Percentiles rank a stretch among this genome's conserved stretches.
phyloP scores from a whole-genome alignment of 331 rosid species.

The Pyrus hybrid region DNA sequence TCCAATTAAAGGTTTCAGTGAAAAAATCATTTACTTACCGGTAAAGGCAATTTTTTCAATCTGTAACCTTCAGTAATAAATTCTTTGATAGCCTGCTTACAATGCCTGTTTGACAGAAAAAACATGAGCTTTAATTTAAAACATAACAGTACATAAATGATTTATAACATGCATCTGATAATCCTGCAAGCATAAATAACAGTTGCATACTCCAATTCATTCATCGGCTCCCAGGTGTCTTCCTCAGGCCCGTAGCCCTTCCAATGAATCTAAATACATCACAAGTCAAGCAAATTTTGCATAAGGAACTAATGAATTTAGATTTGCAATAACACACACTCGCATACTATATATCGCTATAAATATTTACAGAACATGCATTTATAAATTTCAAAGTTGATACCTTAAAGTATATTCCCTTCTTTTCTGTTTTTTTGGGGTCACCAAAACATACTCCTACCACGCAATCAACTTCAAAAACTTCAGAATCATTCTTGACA shows the following conservation, averaged over 20 bases:
- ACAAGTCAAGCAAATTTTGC: neutral
- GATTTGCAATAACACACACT: neutral
- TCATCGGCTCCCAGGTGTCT: conserved; percentile 75
- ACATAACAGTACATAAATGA: neutral
- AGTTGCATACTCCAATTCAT: conserved; percentile 36
- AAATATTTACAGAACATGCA: neutral
- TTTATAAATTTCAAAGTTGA: neutral
- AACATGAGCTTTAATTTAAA: neutral
- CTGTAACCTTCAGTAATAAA: conserved; percentile 39
- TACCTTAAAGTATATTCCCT: conserved; percentile 56
- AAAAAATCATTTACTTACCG: conserved; percentile 31
- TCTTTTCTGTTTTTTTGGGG: conserved; percentile 21
- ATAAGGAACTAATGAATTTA: neutral
- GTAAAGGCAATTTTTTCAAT: conserved; percentile 47
- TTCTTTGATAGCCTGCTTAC: conserved; percentile 29
- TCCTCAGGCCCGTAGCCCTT: conserved; percentile 53
- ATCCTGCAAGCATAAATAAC: neutral
- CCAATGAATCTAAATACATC: conserved; percentile 47
- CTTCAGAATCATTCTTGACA: conserved; percentile 21
- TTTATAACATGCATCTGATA: neutral
- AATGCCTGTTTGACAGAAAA: conserved; percentile 32
- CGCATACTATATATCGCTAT: neutral
- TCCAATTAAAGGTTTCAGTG: neutral
- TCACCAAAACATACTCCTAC: conserved; percentile 46
- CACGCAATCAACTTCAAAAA: conserved; percentile 46